Percentiles rank a stretch among this genome's conserved stretches.
phyloP scores from a whole-genome alignment of 129 eudicot species.

The Chrysanthemum makinoi region DNA sequence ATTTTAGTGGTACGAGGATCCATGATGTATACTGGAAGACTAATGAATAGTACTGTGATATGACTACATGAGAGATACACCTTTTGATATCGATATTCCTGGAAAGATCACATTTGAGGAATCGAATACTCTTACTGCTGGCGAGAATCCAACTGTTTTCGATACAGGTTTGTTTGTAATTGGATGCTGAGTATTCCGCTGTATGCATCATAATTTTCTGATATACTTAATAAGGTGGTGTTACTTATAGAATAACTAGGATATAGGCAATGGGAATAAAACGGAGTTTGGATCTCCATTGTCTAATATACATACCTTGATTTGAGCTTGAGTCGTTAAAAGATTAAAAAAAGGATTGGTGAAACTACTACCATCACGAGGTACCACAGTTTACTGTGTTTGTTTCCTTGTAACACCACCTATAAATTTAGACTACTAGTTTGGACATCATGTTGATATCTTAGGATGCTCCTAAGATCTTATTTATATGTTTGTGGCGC shows the following conservation, averaged over 20 bases:
- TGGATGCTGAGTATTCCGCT: background rate
- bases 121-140: constrained; percentile 90
- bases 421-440: background rate
- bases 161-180: constrained; percentile 71
- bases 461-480: background rate
- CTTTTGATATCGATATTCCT: constrained; percentile 97
- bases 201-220: background rate
- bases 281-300: no score
- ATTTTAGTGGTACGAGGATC: background rate
- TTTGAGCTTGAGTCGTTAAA: no score
- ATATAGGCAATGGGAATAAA: no score
- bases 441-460: background rate
- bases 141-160: constrained; percentile 86
- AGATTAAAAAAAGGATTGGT: no score
- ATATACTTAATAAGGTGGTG: constrained; percentile 3
- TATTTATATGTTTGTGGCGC: background rate
- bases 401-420: background rate
- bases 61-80: constrained; percentile 62
- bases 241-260: background rate
- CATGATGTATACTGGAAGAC: constrained; percentile 3
- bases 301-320: no score
- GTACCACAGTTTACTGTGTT: no score
- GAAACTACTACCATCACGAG: no score
- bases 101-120: constrained; percentile 91
- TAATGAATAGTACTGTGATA: constrained; percentile 13